Base-by-base conservation (phyloP, 345 rosid species). In the Dipteronia dyeriana region DNA sequence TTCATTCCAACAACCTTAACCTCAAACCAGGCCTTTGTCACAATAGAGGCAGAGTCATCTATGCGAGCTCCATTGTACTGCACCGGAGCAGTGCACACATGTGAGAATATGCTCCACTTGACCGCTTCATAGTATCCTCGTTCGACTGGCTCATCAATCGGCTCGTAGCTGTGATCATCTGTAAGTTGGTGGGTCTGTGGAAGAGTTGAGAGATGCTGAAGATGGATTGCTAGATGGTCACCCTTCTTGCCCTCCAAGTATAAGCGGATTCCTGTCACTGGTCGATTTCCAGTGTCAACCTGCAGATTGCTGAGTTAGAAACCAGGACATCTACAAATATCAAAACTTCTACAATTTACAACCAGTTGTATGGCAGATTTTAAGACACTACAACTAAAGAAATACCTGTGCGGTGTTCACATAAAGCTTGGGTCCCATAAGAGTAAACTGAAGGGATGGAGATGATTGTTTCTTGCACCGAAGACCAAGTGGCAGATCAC, bases 21-120 rank as follows among this genome's bases (percentile, higher is more conserved):
- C 85, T 94, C 98, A 59, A 96, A 83, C 98, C 98, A 90, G 79
- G 97, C 98, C 84, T 84, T 91, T 2, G 99, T 96, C 79, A 94
- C 93, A 9, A 96, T 90, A 5, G 91, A 88, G 60, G 97, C 91
- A 4, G 89, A 59, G 41, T 91, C 95, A 62, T 94, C 97, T 22
- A 92, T 79, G 57, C 70, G 85, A 68, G 90, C 79, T 67, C 89
- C 98, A 9, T 80, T 78, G 65, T 86, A 82, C 71, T 92, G 86
- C 63, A 96, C 97, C 8, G 99, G 94, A 47, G 91, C 95, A 3
- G 99, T 92, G 86, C 93, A 96, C 2, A 92, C 89, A 6, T 96
- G 99, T 3, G 99, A 96, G 85, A 92, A 93, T 72, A 92, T 92
- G 84, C 91, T 90, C 98, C 97, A 94, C 79, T 88, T 94, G 75